A percentile compares a stretch with the other conserved stretches of the same genome.
phyloP scores from a whole-genome alignment of 148 eudicot species.

The Rhododendron kiyosumense region DNA sequence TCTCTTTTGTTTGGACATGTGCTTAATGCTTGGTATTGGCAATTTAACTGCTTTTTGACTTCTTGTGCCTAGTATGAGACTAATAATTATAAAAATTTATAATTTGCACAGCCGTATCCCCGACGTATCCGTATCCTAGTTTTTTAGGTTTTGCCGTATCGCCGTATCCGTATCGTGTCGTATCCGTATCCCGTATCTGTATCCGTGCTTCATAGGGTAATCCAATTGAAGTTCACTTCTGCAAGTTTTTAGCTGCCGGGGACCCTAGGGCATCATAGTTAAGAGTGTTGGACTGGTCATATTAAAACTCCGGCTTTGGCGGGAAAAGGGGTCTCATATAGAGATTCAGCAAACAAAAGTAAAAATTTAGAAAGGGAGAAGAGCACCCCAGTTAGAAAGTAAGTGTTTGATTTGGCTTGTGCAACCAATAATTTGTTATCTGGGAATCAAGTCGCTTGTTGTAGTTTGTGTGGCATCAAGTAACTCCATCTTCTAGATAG shows the following conservation, averaged over 20 bases:
- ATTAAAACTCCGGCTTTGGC: not conserved
- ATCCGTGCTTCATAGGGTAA: no score
- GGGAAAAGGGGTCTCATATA: not conserved
- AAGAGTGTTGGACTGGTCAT: not conserved
- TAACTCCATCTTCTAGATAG: not conserved
- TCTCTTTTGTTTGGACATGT: no score
- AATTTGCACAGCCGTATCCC: no score
- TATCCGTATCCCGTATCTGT: no score
- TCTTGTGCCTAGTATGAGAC: no score
- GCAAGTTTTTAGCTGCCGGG: not conserved
- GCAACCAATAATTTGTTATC: not conserved
- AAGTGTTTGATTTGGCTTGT: not conserved
- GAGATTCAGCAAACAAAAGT: not conserved
- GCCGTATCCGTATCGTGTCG: no score
- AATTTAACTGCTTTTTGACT: no score
- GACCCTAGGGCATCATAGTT: not conserved
- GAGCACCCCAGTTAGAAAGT: not conserved
- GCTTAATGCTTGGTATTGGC: no score
- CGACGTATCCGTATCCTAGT: no score
- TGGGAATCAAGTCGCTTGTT: not conserved
- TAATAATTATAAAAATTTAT: no score
- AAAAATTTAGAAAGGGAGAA: not conserved
- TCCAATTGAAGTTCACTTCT: not conserved
- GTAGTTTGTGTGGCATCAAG: not conserved
- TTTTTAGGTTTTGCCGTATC: no score